Evolutionary conservation across 345 rosid genomes (phyloP).

Genomic region (Garcia nutans): DNA sequence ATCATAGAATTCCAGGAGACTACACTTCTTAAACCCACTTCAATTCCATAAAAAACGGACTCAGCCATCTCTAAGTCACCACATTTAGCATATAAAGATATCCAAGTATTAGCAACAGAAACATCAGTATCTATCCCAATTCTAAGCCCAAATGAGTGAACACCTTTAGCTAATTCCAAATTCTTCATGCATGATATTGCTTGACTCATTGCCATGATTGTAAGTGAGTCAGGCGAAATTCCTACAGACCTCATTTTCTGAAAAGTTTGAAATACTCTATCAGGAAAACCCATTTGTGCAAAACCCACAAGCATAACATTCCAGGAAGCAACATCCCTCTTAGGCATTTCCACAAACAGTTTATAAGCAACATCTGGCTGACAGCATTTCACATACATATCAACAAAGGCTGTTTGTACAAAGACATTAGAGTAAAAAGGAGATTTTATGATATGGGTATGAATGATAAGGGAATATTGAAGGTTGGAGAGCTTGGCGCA

Average conservation of each 20-base stretch:
- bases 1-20: constrained; percentile 68
- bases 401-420: constrained; percentile 50
- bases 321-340: constrained; percentile 58
- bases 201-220: constrained; percentile 49
- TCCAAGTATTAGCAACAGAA: constrained; percentile 57
- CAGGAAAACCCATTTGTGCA: constrained; percentile 34
- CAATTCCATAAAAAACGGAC: constrained; percentile 47
- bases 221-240: constrained; percentile 50
- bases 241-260: constrained; percentile 46
- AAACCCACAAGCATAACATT: constrained; percentile 61
- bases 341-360: constrained; percentile 53
- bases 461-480: constrained; percentile 35
- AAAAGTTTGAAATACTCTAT: constrained; percentile 26
- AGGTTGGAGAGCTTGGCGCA: constrained; percentile 45
- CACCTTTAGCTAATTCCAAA: constrained; percentile 34
- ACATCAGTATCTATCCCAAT: constrained; percentile 51
- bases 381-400: constrained; percentile 46
- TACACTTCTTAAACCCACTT: constrained; percentile 28
- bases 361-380: constrained; percentile 33
- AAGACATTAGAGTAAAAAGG: constrained; percentile 40
- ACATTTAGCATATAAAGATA: constrained; percentile 60
- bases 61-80: constrained; percentile 47
- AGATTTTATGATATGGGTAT: constrained; percentile 47
- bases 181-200: constrained; percentile 23
- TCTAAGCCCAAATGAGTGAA: constrained; percentile 53